phyloP scores from a whole-genome alignment of 1,284 basidiomycete species.

The Heterobasidion parviporum region DNA sequence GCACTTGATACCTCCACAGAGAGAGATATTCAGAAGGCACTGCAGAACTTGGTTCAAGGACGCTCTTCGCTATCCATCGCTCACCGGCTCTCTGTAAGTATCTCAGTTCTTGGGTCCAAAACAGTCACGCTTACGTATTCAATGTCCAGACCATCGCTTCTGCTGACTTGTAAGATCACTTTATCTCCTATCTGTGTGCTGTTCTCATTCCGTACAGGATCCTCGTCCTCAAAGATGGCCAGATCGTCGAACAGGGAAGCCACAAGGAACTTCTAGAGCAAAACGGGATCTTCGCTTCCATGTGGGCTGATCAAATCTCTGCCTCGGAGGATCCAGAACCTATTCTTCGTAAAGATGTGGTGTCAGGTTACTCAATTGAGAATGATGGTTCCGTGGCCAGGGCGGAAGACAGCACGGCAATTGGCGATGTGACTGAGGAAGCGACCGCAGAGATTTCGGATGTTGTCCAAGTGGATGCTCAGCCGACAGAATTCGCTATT shows the following conservation, averaged over 20 bases:
- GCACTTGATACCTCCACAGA: conserved; percentile 81
- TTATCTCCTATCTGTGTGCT: background rate
- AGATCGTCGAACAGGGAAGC: conserved; percentile 71
- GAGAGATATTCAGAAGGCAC: conserved; percentile 76
- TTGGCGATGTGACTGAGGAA: conserved; percentile 12
- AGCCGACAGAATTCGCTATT: conserved; percentile 10
- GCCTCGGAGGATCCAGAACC: conserved; percentile 37
- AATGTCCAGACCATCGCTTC: conserved; percentile 58
- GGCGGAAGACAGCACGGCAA: conserved; percentile 14
- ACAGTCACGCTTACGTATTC: conserved; percentile 10
- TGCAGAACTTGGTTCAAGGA: conserved; percentile 63
- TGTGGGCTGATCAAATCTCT: conserved; percentile 77
- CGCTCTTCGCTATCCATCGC: conserved; percentile 76
- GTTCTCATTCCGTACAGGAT: conserved; percentile 40
- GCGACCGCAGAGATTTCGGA: conserved; percentile 9
- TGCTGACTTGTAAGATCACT: conserved; percentile 55
- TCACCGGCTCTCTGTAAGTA: conserved; percentile 67
- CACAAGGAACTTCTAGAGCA: conserved; percentile 65
- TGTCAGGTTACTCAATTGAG: conserved; percentile 29
- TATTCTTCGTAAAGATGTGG: conserved; percentile 29
- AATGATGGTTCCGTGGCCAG: conserved; percentile 17
- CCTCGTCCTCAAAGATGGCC: conserved; percentile 74
- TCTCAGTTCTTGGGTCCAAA: conserved; percentile 8
- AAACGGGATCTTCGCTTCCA: conserved; percentile 66
- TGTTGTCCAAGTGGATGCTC: background rate